These are phyloP conservation scores for Rubia yunnanensis DNA, from an alignment of 257 asterid species.

Conservation along the genomic window DNA sequence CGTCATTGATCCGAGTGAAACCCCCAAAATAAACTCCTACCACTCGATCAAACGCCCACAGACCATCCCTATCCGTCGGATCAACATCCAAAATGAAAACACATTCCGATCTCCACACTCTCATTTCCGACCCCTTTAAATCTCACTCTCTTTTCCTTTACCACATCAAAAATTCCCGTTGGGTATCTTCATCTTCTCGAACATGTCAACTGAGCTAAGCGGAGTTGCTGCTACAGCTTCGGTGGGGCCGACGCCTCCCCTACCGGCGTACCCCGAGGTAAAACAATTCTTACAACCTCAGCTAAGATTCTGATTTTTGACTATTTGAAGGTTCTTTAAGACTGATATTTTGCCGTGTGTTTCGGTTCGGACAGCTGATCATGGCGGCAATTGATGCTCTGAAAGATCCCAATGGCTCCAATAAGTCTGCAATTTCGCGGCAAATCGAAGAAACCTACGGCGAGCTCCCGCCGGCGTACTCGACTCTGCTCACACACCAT, in stretches of 20 bases:
- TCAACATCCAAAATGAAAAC: conserved; percentile 9
- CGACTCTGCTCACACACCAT: conserved; percentile 56
- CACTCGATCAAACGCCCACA: conserved; percentile 23
- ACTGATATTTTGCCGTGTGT: background rate
- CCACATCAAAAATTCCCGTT: conserved; percentile 14
- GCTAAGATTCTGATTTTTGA: background rate
- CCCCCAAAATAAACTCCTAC: background rate
- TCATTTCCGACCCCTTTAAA: conserved; percentile 38
- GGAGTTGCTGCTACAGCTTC: conserved; percentile 22
- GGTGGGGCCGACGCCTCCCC: background rate
- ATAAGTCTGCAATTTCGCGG: conserved; percentile 48
- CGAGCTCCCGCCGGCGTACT: conserved; percentile 46
- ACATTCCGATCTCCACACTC: conserved; percentile 21
- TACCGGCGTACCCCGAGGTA: conserved; percentile 73
- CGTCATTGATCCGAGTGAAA: conserved; percentile 45
- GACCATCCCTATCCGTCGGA: conserved; percentile 52
- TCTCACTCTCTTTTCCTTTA: conserved; percentile 17
- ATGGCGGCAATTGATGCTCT: conserved; percentile 50
- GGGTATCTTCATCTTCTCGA: background rate
- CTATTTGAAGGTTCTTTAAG: too few relatives aligned
- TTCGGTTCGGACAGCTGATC: conserved; percentile 40
- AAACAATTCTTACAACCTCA: background rate
- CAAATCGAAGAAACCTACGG: conserved; percentile 61
- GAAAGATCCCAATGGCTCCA: conserved; percentile 49
- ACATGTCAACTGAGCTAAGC: too few relatives aligned